Evolutionary conservation across 768 basidiomycete genomes (phyloP), one percentile per base, ranked within the genome.

Genomic region (Fomitopsis serialis): DNA sequence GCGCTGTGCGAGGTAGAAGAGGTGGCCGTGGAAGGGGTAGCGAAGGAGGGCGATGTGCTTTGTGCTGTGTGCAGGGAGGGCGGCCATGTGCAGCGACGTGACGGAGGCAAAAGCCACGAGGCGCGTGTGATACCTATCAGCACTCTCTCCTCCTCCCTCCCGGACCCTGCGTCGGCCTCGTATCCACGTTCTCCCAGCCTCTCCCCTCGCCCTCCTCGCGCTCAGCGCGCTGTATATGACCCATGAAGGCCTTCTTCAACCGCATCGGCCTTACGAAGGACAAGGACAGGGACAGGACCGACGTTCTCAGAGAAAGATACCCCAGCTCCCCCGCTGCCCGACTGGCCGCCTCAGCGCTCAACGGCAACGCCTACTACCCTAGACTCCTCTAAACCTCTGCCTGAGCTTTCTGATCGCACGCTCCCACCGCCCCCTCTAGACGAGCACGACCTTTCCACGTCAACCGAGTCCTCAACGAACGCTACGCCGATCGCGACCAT

Each of bases 171-270:
- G 50, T 45, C 50, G 42, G 57, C 54, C 54, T 59, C 50, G 55
- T 58, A 48, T 56, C 55, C 55, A 52, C 58, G 45, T 52, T 52
- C 54, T 51, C 52, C 55, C 46, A 19, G 22, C 23, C 22, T 21
- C 21, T 23, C 21, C 21, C 25, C 4, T 25, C 25, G 12, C 9
- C 46, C 46, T 47, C 46, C 47, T 40, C 37, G 37, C 37, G 37
- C 37, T 25, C 44, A 40, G 42, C 56, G 43, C 13, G 52, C 50
- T 29, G 24, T 53, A 45, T 45, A 35, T 47, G 19, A 50, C 56
- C 68, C 68, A 92, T 92, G 89, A 92, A 90, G 78, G 89, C 90
- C 42, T 86, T 92, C 61, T 80, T 92, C 69, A 79, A 80, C 66
- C 81, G 89, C 64, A 73, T 92, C 61, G 78, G 74, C 54, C 78